A percentile compares a stretch with the other conserved stretches of the same genome.
These are phyloP conservation scores for Petunia secreta DNA, from an alignment of 257 asterid genomes.

Conservation along the genomic window DNA sequence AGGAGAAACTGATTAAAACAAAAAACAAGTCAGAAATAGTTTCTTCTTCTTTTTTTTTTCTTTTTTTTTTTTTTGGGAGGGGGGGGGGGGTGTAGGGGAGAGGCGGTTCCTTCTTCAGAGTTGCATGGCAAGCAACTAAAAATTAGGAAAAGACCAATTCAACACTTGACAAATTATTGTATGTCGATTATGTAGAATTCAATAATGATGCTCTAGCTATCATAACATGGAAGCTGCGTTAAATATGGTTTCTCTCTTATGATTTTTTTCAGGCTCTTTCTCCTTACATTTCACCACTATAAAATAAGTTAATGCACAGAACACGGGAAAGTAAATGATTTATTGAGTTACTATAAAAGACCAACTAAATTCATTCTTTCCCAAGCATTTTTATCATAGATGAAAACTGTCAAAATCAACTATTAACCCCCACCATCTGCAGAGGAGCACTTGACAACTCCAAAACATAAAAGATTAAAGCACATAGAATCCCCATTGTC, in stretches of 20 bases:
- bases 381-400: neutral
- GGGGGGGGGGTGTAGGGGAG: neutral
- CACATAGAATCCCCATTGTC: no score
- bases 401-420: neutral
- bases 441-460: no score
- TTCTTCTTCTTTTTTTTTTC: neutral
- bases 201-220: no score
- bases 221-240: neutral
- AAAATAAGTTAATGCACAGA: neutral
- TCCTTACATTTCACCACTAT: neutral
- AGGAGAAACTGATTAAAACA: constrained; percentile 59
- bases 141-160: neutral
- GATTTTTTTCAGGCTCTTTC: no score
- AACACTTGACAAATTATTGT: neutral
- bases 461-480: no score
- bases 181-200: neutral
- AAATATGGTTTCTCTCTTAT: neutral
- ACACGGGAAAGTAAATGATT: neutral
- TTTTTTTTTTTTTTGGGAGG: neutral
- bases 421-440: neutral
- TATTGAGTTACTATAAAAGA: neutral
- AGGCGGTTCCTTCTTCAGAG: neutral
- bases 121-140: neutral
- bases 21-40: constrained; percentile 15
- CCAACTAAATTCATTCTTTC: neutral